These are phyloP conservation scores for Polysphondylium violaceum DNA, from an alignment of 78 protist species.

Conservation along the genomic window DNA sequence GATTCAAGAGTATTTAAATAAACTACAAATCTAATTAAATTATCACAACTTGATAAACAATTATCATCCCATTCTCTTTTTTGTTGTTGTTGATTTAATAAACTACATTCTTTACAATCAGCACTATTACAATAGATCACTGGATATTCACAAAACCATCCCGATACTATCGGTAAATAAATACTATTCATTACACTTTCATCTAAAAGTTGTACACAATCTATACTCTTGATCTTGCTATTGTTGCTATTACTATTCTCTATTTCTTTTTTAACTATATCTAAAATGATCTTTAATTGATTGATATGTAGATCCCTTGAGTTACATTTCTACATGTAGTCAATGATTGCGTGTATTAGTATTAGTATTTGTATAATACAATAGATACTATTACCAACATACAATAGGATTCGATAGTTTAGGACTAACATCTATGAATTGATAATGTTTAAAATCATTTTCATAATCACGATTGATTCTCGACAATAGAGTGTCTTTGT, in stretches of 20 bases:
- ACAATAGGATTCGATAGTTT: not conserved
- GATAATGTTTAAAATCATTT: constrained; percentile 10
- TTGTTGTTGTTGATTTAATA: not conserved
- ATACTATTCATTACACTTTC: not conserved
- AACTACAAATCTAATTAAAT: not conserved
- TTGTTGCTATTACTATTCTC: not conserved
- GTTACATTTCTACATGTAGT: not conserved
- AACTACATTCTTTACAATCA: not conserved
- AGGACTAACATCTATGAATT: constrained; percentile 4
- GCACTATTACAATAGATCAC: constrained; percentile 36
- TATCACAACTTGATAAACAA: not conserved
- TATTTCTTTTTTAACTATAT: not conserved
- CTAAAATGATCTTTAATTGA: not conserved
- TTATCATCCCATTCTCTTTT: constrained; percentile 3
- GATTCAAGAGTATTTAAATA: not conserved
- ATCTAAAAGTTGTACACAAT: not conserved
- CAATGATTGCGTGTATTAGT: not conserved
- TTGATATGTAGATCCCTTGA: not conserved
- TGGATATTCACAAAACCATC: constrained; percentile 59
- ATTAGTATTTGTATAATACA: not conserved
- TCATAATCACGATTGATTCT: not conserved
- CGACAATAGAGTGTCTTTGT: not conserved
- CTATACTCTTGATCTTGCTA: not conserved
- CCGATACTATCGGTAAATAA: constrained; percentile 28
- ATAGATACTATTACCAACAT: not conserved